Conservation (phyloP, 148 eudicot genomes). For the Fallopia convolvulus region DNA sequence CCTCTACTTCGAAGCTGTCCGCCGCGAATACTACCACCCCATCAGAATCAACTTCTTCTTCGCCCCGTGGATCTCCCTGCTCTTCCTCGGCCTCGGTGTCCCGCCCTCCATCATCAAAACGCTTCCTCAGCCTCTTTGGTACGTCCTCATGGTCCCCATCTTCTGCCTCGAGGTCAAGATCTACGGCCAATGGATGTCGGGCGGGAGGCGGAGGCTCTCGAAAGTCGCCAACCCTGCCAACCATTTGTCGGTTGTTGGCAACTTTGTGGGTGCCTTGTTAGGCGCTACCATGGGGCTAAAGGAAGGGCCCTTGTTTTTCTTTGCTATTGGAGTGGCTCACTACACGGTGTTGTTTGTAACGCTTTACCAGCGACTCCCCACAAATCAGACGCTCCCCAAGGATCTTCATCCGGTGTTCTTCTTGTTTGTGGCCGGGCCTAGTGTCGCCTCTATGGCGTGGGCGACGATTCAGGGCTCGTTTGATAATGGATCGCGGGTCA, state of each 20-base stretch:
- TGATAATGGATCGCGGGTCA: slow-evolving; percentile 56
- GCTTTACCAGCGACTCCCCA: slow-evolving; percentile 85
- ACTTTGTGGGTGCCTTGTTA: slow-evolving; percentile 79
- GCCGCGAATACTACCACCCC: slow-evolving; percentile 89
- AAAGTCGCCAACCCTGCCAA: slow-evolving; percentile 87
- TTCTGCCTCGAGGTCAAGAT: slow-evolving; percentile 71
- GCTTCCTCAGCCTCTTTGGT: slow-evolving; percentile 51
- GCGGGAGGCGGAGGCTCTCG: slow-evolving; percentile 77
- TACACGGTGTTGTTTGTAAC: slow-evolving; percentile 82
- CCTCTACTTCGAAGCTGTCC: slow-evolving; percentile 87
- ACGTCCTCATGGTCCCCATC: slow-evolving; percentile 73
- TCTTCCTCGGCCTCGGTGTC: slow-evolving; percentile 61
- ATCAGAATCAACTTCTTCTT: slow-evolving; percentile 86
- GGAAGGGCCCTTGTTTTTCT: slow-evolving; percentile 88
- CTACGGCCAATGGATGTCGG: slow-evolving; percentile 98
- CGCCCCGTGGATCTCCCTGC: slow-evolving; percentile 69
- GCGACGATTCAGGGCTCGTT: slow-evolving; percentile 69
- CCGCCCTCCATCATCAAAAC: slow-evolving; percentile 44
- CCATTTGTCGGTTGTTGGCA: slow-evolving; percentile 77
- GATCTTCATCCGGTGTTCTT: slow-evolving; percentile 96
- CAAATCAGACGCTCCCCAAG: slow-evolving; percentile 84
- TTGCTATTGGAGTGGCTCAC: slow-evolving; percentile 86
- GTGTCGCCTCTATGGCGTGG: slow-evolving; percentile 94
- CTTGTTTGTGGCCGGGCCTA: slow-evolving; percentile 88
- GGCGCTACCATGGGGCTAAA: slow-evolving; percentile 89